Evolutionary conservation across 2,329 filamentous ascomycete species (phyloP).

Genomic region (Dactylellina haptotyla): DNA sequence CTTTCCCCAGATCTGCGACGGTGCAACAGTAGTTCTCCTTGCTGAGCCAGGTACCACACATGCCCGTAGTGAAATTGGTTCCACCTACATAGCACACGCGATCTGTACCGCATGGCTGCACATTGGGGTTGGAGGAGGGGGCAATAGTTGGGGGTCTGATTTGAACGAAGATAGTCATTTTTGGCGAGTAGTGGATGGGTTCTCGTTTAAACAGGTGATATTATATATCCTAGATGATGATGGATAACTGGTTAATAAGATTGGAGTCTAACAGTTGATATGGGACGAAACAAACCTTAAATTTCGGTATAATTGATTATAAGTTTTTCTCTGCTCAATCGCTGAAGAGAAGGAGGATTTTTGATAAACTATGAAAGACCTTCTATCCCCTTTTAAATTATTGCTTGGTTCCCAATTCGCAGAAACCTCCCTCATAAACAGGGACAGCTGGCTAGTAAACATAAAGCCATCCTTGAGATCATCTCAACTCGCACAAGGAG

Average conservation of each 20-base stretch:
- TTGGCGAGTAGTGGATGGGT: too few relatives aligned
- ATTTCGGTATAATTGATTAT: too few relatives aligned
- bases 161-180: constrained; percentile 30
- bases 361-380: too few relatives aligned
- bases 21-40: constrained; percentile 39
- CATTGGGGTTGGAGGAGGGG: neutral
- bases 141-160: constrained; percentile 27
- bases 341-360: too few relatives aligned
- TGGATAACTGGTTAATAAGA: neutral
- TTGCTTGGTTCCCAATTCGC: too few relatives aligned
- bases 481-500: neutral
- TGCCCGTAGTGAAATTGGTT: constrained; percentile 29
- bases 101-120: constrained; percentile 17
- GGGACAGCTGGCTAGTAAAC: too few relatives aligned
- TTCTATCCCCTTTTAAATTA: too few relatives aligned
- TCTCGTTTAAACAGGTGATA: too few relatives aligned
- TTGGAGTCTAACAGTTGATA: neutral
- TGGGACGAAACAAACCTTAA: neutral
- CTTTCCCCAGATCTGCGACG: constrained; percentile 2
- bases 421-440: too few relatives aligned
- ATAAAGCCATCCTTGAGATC: too few relatives aligned
- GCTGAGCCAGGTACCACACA: constrained; percentile 44
- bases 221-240: too few relatives aligned
- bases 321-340: too few relatives aligned
- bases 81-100: constrained; percentile 20